phyloP scores from a whole-genome alignment of 1,284 basidiomycete species.

The Ganoderma sinense region DNA sequence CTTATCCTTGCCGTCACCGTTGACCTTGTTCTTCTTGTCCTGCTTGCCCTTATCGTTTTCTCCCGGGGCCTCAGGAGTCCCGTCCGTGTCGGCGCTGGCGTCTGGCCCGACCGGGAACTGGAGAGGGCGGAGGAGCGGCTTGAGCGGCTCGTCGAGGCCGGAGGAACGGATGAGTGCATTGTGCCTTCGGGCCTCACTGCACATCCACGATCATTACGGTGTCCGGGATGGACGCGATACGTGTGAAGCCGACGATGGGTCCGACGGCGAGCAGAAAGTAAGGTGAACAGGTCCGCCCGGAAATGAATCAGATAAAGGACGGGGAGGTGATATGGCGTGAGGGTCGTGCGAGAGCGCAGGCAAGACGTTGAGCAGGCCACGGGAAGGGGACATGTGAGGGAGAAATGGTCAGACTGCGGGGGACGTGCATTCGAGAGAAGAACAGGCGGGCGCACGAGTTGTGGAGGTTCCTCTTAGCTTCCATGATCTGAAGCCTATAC shows the following conservation, averaged over 20 bases:
- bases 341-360: background rate
- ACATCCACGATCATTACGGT: background rate
- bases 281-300: background rate
- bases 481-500: slow-evolving; percentile 37
- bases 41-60: background rate
- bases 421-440: background rate
- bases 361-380: background rate
- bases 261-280: background rate
- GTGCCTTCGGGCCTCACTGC: slow-evolving; percentile 57
- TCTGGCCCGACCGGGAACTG: slow-evolving; percentile 22
- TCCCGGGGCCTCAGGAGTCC: background rate
- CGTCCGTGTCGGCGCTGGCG: background rate
- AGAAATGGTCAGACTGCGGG: background rate
- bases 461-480: slow-evolving; percentile 52
- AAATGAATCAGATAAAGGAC: background rate
- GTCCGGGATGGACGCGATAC: background rate
- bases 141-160: slow-evolving; percentile 49
- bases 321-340: too few species aligned
- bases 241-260: background rate
- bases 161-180: slow-evolving; percentile 51
- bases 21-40: slow-evolving; percentile 1
- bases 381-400: background rate
- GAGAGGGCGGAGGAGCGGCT: slow-evolving; percentile 54
- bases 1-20: too few species aligned
- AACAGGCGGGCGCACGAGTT: slow-evolving; percentile 51